Evolutionary conservation across 371 early-diverging fungal genomes (phyloP).

Genomic region (Mucor circinelloides): DNA sequence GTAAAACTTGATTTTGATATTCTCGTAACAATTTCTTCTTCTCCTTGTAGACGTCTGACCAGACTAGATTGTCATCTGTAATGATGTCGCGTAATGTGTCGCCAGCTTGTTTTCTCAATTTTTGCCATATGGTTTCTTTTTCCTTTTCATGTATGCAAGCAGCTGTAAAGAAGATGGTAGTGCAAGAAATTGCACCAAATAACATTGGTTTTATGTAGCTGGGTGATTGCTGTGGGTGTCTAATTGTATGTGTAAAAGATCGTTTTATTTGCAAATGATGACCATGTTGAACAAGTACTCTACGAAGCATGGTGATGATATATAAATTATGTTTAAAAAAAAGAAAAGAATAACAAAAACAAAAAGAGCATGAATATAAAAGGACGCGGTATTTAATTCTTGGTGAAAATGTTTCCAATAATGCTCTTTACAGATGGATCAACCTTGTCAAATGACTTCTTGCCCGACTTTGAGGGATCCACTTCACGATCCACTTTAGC

Average conservation of each 20-base stretch:
- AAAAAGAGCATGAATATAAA: not conserved
- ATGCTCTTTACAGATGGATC: conserved; percentile 43
- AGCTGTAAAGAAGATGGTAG: conserved; percentile 15
- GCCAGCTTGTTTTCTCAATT: conserved; percentile 2
- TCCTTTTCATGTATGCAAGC: conserved; percentile 20
- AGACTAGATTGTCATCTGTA: not conserved
- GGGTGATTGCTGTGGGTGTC: not conserved
- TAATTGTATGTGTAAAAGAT: not conserved
- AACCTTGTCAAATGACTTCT: conserved; percentile 22
- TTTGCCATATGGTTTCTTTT: conserved; percentile 21
- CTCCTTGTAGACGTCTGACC: conserved; percentile 4
- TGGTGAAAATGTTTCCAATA: conserved; percentile 41
- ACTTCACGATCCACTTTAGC: conserved; percentile 44
- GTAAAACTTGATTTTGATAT: conserved; percentile 11
- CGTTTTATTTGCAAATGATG: not conserved
- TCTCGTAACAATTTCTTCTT: conserved; percentile 8
- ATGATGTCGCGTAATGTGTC: conserved; percentile 2
- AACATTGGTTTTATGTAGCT: conserved; percentile 17
- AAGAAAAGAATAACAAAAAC: not conserved
- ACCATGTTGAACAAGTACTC: too few relatives aligned
- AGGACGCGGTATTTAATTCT: conserved; percentile 19
- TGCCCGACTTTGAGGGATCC: conserved; percentile 25
- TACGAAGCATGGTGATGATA: not conserved
- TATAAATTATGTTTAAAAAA: not conserved
- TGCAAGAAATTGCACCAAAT: conserved; percentile 15